Evolutionary conservation across 257 asterid species (phyloP).

Genomic region (Solanum pimpinellifolium): DNA sequence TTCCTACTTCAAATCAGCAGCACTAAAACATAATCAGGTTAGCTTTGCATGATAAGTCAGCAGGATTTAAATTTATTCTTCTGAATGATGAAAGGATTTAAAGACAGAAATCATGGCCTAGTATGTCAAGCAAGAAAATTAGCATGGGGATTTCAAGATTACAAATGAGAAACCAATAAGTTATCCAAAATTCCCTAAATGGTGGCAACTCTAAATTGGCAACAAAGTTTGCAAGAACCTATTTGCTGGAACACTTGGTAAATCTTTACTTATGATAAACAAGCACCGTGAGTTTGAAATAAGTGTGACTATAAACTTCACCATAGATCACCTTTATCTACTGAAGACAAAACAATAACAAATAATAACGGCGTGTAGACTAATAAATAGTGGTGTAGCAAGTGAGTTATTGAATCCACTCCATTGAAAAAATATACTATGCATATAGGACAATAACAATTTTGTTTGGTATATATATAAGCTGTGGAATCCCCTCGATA

Average conservation of each 20-base stretch:
- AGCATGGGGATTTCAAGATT: background rate
- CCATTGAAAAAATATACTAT: background rate
- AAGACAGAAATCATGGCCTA: background rate
- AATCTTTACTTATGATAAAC: background rate
- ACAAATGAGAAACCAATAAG: background rate
- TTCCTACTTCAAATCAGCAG: background rate
- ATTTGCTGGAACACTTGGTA: background rate
- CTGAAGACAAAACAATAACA: background rate
- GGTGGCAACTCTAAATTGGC: background rate
- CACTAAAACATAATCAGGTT: background rate
- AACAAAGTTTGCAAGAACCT: background rate
- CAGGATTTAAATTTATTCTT: background rate
- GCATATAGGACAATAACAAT: background rate
- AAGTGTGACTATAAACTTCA: background rate
- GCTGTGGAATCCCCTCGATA: background rate
- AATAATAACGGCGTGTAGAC: background rate
- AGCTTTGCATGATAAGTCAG: background rate
- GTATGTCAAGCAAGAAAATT: background rate
- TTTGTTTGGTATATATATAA: background rate
- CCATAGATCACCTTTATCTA: background rate
- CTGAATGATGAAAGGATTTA: background rate
- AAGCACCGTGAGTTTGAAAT: background rate
- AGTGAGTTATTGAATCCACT: background rate
- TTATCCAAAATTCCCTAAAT: background rate
- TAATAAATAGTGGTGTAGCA: background rate